Percentiles rank a stretch among this genome's conserved stretches.
These are phyloP conservation scores for Naganishia onofrii DNA, from an alignment of 768 basidiomycete genomes.

Conservation along the genomic window DNA sequence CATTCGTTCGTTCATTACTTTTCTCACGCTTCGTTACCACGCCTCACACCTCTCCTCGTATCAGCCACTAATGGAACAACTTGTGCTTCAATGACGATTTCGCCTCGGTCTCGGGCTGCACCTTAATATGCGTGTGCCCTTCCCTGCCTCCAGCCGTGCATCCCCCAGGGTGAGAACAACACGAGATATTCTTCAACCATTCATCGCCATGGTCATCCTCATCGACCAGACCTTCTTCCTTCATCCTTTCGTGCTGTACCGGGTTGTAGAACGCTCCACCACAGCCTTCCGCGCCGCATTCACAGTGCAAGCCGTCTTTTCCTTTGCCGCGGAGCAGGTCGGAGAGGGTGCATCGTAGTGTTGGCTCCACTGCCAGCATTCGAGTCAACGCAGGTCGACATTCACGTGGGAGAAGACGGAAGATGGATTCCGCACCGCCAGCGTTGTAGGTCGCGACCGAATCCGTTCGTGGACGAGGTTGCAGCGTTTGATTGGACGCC, in stretches of 20 bases:
- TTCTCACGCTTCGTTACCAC: too few species aligned
- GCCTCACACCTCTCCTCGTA: too few species aligned
- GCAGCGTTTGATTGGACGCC: not conserved
- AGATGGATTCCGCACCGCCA: slow-evolving; percentile 86
- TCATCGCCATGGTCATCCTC: slow-evolving; percentile 71
- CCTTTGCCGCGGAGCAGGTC: slow-evolving; percentile 81
- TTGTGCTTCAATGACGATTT: slow-evolving; percentile 49
- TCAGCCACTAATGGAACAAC: slow-evolving; percentile 43
- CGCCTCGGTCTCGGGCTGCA: slow-evolving; percentile 42
- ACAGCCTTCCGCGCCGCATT: slow-evolving; percentile 61
- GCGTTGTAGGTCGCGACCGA: slow-evolving; percentile 60
- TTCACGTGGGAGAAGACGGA: slow-evolving; percentile 90
- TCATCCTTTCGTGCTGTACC: slow-evolving; percentile 23
- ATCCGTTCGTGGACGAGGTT: slow-evolving; percentile 28
- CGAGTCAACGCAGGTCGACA: slow-evolving; percentile 81
- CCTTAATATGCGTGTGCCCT: slow-evolving; percentile 49
- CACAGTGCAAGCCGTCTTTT: slow-evolving; percentile 74
- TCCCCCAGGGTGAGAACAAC: slow-evolving; percentile 43
- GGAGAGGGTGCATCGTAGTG: slow-evolving; percentile 83
- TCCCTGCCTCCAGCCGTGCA: slow-evolving; percentile 29
- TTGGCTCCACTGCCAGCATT: slow-evolving; percentile 89
- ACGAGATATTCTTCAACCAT: slow-evolving; percentile 73
- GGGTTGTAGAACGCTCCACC: slow-evolving; percentile 56
- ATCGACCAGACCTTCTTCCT: slow-evolving; percentile 28
- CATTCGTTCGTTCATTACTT: too few species aligned